Conservation (phyloP, 148 eudicot species). For the Pharnaceum exiguum region DNA sequence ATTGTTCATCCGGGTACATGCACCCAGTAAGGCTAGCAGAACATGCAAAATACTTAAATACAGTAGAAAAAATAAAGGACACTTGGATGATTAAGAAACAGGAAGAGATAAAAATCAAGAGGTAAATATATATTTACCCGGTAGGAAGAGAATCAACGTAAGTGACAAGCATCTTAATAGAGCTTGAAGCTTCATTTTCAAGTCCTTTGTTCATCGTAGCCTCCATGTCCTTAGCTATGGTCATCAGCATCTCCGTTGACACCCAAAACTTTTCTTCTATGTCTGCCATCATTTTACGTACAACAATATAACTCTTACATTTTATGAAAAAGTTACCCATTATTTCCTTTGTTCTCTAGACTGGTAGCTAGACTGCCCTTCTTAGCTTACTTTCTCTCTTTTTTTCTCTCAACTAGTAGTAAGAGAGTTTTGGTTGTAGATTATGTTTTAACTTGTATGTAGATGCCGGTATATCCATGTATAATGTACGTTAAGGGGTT, state of each 20-base stretch:
- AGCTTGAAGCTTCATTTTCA: conserved; percentile 18
- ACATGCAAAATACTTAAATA: no score
- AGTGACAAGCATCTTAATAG: conserved; percentile 36
- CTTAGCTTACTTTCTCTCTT: background rate
- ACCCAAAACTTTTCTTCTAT: conserved; percentile 22
- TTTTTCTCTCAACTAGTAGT: background rate
- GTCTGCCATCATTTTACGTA: conserved; percentile 14
- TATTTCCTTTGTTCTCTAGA: background rate
- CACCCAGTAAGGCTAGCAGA: no score
- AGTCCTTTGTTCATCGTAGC: conserved; percentile 27
- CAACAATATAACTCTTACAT: background rate
- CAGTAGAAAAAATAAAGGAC: background rate
- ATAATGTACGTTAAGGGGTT: no score
- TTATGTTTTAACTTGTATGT: no score
- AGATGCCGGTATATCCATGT: no score
- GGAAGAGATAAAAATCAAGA: background rate
- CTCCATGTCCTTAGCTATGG: conserved; percentile 27
- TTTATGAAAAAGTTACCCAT: conserved; percentile 20
- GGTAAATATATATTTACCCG: conserved; percentile 21
- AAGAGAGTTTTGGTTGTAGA: background rate
- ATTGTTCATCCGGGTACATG: no score
- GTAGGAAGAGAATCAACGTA: conserved; percentile 36
- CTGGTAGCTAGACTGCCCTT: no score
- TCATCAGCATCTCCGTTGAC: conserved; percentile 8
- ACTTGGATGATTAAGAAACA: no score